Base-by-base conservation (phyloP, 352 stramenopile genomes). In the Pythium utonaiense region DNA sequence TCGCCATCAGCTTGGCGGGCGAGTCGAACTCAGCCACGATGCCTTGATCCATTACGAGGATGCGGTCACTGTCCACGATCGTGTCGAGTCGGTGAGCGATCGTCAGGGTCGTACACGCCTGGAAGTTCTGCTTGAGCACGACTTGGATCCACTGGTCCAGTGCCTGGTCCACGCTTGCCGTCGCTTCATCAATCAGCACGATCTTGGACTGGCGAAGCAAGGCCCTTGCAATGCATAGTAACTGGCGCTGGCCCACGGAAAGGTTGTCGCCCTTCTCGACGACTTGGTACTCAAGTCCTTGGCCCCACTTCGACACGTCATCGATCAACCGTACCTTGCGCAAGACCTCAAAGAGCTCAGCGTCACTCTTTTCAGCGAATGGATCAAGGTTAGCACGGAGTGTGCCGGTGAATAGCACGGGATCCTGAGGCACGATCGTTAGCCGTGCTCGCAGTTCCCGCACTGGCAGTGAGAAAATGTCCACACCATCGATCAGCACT, bases 71-170 rank as follows among this genome's bases (percentile, higher is more conserved):
- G 67, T 98, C 89, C 64, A 97, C 93, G 53, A 99, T 96, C 14
- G 95, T 98, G 54, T 98, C 81, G 8, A 98, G 67, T 13, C 96
- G 78, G 71, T 99, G 95, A 8, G 95, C 95, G 57, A 99, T 97
- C 0, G 86, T 97, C 3, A 99, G 53, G 25, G 96, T 63, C 4
- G 96, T 98, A 33, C 73, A 93, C n/a, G 83, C 64, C 10, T 62
- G 47, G 64, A 98, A 98, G 21, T 64, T 61, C 17, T 60, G 42
- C 22, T 70, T 56, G 19, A 84, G 63, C 42, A 67, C 69, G 10
- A 55, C 14, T 70, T 98, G 92, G 57, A 97, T 93, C 24, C 80
- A 62, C 25, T 57, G 56, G 62, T 97, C 89, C 0, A 89, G 94
- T 49, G 88, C 78, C 42, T 78, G 75, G 70, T 97, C 90, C 12